Percentiles rank a stretch among this genome's conserved stretches.
phyloP scores from a whole-genome alignment of 1,139 yeast species.

The Sugiyamaella grinbergsii region DNA sequence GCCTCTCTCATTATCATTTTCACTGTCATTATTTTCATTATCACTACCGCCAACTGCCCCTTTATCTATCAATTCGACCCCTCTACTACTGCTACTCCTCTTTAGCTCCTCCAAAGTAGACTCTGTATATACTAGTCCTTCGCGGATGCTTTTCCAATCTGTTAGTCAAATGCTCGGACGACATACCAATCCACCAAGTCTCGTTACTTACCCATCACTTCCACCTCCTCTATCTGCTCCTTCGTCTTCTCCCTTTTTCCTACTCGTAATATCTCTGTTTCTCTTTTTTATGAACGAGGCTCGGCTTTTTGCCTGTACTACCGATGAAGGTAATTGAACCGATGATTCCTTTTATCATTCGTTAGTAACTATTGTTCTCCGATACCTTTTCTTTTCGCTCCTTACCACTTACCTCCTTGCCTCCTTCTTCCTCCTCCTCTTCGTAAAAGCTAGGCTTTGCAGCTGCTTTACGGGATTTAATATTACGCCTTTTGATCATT shows the following conservation, averaged over 20 bases:
- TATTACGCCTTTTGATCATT: constrained; percentile 18
- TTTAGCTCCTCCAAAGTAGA: constrained; percentile 10
- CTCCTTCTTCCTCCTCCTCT: constrained; percentile 16
- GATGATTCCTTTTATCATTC: neutral
- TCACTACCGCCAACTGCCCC: neutral
- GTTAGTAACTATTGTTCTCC: neutral
- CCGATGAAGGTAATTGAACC: constrained; percentile 7
- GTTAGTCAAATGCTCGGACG: neutral
- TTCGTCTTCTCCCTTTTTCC: neutral
- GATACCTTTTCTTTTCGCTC: neutral
- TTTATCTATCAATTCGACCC: neutral
- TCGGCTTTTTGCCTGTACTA: constrained; percentile 10
- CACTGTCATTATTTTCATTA: constrained; percentile 1
- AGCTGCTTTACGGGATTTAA: constrained; percentile 12
- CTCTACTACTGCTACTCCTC: neutral
- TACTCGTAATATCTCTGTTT: constrained; percentile 6
- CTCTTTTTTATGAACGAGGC: constrained; percentile 17
- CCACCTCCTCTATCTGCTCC: no score
- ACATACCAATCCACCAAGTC: neutral
- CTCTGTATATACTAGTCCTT: constrained; percentile 7
- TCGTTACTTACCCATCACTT: neutral
- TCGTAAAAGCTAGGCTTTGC: constrained; percentile 18
- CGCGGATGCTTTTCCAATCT: neutral
- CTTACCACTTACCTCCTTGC: constrained; percentile 1
- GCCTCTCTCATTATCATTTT: no score